These are phyloP conservation scores for Leishmania lainsoni DNA, from an alignment of 208 protist species.

Conservation along the genomic window DNA sequence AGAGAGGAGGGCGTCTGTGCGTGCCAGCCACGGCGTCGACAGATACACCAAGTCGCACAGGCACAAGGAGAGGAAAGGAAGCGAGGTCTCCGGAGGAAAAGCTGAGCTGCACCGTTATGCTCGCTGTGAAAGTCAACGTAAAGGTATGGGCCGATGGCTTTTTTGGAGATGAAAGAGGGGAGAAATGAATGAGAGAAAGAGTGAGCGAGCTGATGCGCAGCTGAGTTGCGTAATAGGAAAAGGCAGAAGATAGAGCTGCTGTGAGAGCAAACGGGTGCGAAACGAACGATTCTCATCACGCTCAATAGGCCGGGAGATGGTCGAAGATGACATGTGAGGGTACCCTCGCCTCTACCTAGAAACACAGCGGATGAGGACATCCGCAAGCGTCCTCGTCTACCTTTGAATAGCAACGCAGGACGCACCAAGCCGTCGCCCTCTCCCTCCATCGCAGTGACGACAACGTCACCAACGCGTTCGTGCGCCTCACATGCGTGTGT, in stretches of 20 bases:
- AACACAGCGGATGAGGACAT: background rate
- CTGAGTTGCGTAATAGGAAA: no score
- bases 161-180: background rate
- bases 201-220: no score
- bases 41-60: background rate
- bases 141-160: background rate
- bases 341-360: background rate
- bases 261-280: background rate
- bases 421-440: background rate
- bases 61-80: background rate
- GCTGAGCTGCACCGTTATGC: background rate
- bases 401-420: background rate
- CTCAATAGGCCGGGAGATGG: background rate
- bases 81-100: background rate
- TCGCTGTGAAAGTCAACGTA: background rate
- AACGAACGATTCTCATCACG: background rate
- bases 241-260: background rate
- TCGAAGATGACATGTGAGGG: background rate
- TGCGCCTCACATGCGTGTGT: background rate
- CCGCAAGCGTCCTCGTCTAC: background rate
- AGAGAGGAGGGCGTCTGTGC: background rate
- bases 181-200: background rate
- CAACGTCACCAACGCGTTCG: background rate
- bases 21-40: background rate
- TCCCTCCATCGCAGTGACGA: background rate